A percentile compares a stretch with the other conserved stretches of the same genome.
Evolutionary conservation across 352 stramenopile species (phyloP).

Genomic region (Globisporangium camurandrum): DNA sequence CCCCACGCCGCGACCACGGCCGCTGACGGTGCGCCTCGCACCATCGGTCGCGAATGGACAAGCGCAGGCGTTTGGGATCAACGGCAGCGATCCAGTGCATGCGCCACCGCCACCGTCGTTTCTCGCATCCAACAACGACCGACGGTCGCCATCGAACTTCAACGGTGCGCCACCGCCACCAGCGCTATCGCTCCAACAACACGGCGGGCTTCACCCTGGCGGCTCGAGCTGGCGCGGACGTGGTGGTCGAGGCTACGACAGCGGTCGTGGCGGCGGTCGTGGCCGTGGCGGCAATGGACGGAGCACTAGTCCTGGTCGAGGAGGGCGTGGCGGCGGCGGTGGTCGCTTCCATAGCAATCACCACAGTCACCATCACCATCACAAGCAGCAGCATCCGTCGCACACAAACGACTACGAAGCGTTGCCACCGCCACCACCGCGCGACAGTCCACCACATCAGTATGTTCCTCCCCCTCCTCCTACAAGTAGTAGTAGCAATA

Average conservation of each 20-base stretch:
- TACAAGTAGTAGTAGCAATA: no score
- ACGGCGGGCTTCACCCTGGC: no score
- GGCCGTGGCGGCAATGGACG: conserved; percentile 27
- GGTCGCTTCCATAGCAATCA: background rate
- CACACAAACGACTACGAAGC: background rate
- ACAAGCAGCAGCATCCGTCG: conserved; percentile 1
- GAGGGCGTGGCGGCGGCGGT: background rate
- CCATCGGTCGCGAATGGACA: background rate
- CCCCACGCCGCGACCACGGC: conserved; percentile 5
- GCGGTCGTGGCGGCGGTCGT: conserved; percentile 17
- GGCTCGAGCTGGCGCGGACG: conserved; percentile 25
- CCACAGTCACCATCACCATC: background rate
- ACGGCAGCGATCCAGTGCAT: no score
- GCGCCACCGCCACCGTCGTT: conserved; percentile 2
- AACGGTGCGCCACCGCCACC: conserved; percentile 12
- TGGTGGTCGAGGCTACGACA: conserved; percentile 29
- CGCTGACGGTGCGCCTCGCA: conserved; percentile 6
- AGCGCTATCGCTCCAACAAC: conserved; percentile 10
- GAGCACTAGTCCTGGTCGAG: conserved; percentile 20
- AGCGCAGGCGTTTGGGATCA: conserved; percentile 3
- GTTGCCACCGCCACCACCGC: background rate
- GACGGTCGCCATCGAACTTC: conserved; percentile 7
- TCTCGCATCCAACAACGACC: conserved; percentile 12
- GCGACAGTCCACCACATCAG: background rate
- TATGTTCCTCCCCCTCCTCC: no score